Evolutionary conservation across 805 yeast genomes (phyloP).

Genomic region (Yarrowia sp.): DNA sequence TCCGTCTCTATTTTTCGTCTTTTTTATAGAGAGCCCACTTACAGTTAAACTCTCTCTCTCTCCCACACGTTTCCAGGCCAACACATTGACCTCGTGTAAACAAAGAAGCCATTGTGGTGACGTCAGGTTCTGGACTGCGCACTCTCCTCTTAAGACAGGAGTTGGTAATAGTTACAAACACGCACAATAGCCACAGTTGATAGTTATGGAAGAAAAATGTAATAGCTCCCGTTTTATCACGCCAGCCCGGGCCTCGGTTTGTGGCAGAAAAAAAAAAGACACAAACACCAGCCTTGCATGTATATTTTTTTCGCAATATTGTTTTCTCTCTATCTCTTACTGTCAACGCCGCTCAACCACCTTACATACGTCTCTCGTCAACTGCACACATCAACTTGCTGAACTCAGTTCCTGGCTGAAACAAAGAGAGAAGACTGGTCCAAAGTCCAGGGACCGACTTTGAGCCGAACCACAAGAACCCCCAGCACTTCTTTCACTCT

Average conservation of each 20-base stretch:
- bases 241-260: no score
- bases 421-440: neutral
- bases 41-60: neutral
- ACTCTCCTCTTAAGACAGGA: neutral
- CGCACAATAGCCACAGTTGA: neutral
- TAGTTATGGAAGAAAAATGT: no score
- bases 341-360: conserved; percentile 11
- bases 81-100: conserved; percentile 29
- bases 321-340: neutral
- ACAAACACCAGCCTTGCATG: no score
- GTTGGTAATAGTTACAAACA: conserved; percentile 14
- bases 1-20: conserved; percentile 22
- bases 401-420: conserved; percentile 26
- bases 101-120: conserved; percentile 35
- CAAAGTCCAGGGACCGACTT: no score
- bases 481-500: no score
- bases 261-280: no score
- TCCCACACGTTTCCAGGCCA: conserved; percentile 36
- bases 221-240: no score
- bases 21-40: neutral
- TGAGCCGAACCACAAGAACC: no score
- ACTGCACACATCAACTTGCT: neutral
- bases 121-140: conserved; percentile 10
- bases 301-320: no score
- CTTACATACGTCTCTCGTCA: neutral